Evolutionary conservation across 139 green algal species (phyloP), one percentile per base, ranked within the genome.

Genomic region (Tetratostichococcus sp.): DNA sequence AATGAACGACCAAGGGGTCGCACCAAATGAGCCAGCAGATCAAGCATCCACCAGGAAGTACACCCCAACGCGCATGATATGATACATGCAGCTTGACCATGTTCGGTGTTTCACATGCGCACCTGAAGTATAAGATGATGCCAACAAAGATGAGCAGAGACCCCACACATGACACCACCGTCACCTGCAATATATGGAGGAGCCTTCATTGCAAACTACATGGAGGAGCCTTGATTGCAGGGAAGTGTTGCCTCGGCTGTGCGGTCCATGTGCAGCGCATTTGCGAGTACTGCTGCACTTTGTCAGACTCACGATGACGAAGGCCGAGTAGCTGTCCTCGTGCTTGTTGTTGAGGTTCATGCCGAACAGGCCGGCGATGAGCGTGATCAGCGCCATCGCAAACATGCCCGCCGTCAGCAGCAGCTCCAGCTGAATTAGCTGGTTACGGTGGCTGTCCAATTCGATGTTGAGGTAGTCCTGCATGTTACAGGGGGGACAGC

Each of bases 391-490:
- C 1, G 86, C 84, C n/a, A 96, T 71, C 4, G 81, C 82, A 35
- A 94, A 90, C 35, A 89, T 94, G 2, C 87, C 86, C 19, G 88
- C 87, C 25, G 93, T 96, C 31, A 98, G 75, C 58, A 97, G 75
- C 28, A 98, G 83, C 75, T 98, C 91, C 42, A 97, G 71, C 83
- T 94, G 78, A 34, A 87, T 92, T 2, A 96, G 86, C 75, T 92
- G 85, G 83, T 97, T 97, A 30, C 93, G 83, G 68, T 91, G 88
- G 77, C 87, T 91, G 80, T 98, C 95, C 26, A 97, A 88, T 82
- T 97, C 86, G 75, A 97, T 98, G 77, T 97, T 96, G 70, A 98
- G 93, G 75, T 95, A 95, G 77, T 98, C 95, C 86, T 77, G 71
- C 75, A 75, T 21, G 50, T 26, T 8, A 25, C 2, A 2, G 30